Evolutionary conservation across 345 rosid genomes (phyloP).

Genomic region (Geranium brycei): DNA sequence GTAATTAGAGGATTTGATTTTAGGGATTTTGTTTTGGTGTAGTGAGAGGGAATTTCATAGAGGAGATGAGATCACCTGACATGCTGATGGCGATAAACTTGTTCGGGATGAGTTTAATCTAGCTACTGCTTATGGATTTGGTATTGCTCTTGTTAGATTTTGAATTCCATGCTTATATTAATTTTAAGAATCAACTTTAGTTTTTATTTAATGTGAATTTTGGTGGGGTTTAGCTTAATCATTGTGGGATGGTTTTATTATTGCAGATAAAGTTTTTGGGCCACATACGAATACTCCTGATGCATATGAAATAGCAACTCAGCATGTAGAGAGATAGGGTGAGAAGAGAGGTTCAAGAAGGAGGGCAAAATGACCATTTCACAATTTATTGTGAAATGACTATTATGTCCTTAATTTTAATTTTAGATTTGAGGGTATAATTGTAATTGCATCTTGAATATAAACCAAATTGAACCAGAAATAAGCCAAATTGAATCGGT

Average conservation of each 20-base stretch:
- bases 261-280: slow-evolving; percentile 84
- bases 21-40: slow-evolving; percentile 8
- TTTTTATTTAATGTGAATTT: not conserved
- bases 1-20: slow-evolving; percentile 2
- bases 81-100: slow-evolving; percentile 82
- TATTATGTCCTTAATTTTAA: too few species aligned
- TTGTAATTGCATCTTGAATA: too few species aligned
- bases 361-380: too few species aligned
- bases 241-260: slow-evolving; percentile 2
- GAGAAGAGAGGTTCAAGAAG: too few species aligned
- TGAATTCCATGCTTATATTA: not conserved
- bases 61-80: slow-evolving; percentile 97
- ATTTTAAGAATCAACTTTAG: not conserved
- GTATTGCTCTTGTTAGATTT: slow-evolving; percentile 21
- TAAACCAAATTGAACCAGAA: too few species aligned
- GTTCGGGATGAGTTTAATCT: slow-evolving; percentile 84
- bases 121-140: slow-evolving; percentile 80
- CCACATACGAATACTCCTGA: slow-evolving; percentile 60
- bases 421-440: too few species aligned
- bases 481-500: too few species aligned
- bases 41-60: slow-evolving; percentile 88
- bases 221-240: not conserved
- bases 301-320: slow-evolving; percentile 89
- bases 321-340: too few species aligned
- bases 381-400: too few species aligned